Base-by-base conservation (phyloP, 139 green algal species). In the Volvox africanus region DNA sequence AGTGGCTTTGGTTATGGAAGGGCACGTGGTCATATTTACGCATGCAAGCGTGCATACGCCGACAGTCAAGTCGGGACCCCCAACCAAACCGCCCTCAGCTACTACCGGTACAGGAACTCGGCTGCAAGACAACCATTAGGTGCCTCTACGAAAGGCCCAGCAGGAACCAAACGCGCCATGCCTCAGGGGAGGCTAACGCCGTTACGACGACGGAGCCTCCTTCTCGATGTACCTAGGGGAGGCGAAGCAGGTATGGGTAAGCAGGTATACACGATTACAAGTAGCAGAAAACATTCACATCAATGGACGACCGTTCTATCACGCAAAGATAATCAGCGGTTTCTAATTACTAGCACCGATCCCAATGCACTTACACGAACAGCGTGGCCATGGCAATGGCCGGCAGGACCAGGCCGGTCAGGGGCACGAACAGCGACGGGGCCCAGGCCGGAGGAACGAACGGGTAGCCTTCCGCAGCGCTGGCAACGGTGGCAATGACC, bases 401-500 rank as follows among this genome's bases (percentile, higher is more conserved):
- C 21, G 94, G 94, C 22, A 96, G 35, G 18, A 95, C 84, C 84
- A 94, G 84, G 81, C 90, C 93, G 20, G 87, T 92, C 32, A 95
- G 65, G 81, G 94, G 94, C 67, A 95, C 92, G 1, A 96, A 55
- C n/a, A 96, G 79, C 21, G 90, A 86, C 50, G 94, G 94, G 13
- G 90, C 88, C 93, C 93, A 96, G 3, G 44, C 35, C 6, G 94
- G 94, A 82, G 94, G 94, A 88, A 95, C 92, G 80, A 96, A 95
- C 84, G 94, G 94, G 91, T 95, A 96, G 82, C 94, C 93, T 83
- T 92, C 61, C 30, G 94, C 78, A 35, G 94, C 94, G 77, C 35
- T 86, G 85, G 94, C 94, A 21, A 96, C 81, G 24, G 82, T 92
- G 91, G 92, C 90, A 19, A 96, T 83, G 55, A 96, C 61, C 50